Base-by-base conservation (phyloP, 768 basidiomycete species). In the Suillus ampliporus region DNA sequence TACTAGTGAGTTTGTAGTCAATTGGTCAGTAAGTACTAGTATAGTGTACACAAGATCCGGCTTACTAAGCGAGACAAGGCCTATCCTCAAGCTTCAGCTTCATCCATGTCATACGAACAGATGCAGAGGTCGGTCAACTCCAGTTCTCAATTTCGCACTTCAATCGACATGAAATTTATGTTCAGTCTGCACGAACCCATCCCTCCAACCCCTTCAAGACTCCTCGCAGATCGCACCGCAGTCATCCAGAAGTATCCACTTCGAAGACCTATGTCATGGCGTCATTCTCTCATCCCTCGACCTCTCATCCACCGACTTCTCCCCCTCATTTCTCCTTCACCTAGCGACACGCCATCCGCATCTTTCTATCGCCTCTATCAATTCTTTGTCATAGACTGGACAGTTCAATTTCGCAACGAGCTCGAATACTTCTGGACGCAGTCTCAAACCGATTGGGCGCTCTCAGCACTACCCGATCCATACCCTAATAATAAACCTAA, bases 311-410 rank as follows among this genome's bases (percentile, higher is more conserved):
- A 31, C 5, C 48, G 48, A 50, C 26, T 50, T 19, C 28, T 50
- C 4, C 50, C 38, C 11, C 11, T 64, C 11, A 51, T 64, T 47
- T 48, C 63, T 56, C 58, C 58, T 53, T 37, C 60, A n/a, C 11
- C 40, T 6, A 17, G 52, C 67, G 69, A 72, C 63, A 75, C 68
- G 17, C 53, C 68, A 34, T 59, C 73, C 31, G 76, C 77, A 15
- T 76, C 71, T 15, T 75, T 78, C 64, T 71, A 76, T 65, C 69
- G 69, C 59, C 69, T 77, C n/a, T 77, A 76, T 57, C 61, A 73
- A 58, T 75, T 77, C 54, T 67, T 73, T 52, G 67, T 75, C 23
- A 59, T 72, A 10, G 65, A 69, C 53, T 65, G 65, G 59, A 69
- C 54, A 26, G 66, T 68, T 28, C 60, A 60, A 35, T 72, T 75